Evolutionary conservation across 192 early-diverging fungal genomes (phyloP).

Genomic region (Haplosporangium gracile): DNA sequence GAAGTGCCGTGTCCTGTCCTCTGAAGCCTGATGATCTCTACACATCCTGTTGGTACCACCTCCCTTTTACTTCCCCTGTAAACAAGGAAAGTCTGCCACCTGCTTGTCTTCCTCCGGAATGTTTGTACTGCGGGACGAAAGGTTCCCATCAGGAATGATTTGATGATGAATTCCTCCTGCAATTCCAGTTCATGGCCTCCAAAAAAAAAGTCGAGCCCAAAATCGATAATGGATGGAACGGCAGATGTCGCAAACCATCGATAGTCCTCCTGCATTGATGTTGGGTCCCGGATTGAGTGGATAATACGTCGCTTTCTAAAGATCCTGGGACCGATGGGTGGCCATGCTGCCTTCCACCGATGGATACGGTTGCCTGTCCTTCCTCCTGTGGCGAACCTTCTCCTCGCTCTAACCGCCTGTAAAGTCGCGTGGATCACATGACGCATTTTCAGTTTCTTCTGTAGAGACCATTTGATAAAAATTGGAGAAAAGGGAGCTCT

Average conservation of each 20-base stretch:
- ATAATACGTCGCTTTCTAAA: not conserved
- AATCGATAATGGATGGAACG: not conserved
- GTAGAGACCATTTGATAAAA: constrained; percentile 8
- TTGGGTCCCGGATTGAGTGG: not conserved
- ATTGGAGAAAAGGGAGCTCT: constrained; percentile 7
- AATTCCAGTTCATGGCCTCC: not conserved
- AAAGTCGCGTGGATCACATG: not conserved
- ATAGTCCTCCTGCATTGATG: not conserved
- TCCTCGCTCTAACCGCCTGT: not conserved
- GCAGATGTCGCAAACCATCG: not conserved
- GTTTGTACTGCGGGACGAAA: not conserved
- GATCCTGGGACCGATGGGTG: constrained; percentile 3
- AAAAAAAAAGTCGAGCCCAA: not conserved
- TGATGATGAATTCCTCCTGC: constrained; percentile 3
- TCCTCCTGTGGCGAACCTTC: not conserved
- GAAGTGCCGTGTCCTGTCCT: too few species aligned
- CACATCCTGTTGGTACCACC: too few species aligned
- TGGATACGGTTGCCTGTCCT: not conserved
- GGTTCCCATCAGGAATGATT: not conserved
- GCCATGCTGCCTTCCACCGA: not conserved
- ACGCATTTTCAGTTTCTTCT: not conserved
- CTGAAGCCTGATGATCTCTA: too few species aligned
- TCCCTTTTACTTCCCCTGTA: not conserved
- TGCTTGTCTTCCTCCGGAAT: not conserved
- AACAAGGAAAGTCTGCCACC: not conserved